Conservation (phyloP, 2,329 filamentous ascomycete genomes). For the Lecanicillium sp. region DNA sequence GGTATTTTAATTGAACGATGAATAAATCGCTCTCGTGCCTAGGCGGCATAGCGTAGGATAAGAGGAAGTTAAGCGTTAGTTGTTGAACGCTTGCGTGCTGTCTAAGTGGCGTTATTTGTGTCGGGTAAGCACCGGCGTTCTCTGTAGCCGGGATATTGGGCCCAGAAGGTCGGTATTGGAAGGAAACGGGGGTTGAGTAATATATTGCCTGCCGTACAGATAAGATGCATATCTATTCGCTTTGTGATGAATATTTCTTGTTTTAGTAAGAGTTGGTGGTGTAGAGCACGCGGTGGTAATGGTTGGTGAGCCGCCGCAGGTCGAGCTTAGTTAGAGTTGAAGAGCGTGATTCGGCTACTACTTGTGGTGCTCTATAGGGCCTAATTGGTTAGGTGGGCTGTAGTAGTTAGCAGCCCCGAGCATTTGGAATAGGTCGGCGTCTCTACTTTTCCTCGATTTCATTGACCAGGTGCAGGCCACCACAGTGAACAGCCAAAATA, state of each 20-base stretch:
- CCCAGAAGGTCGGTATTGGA: constrained; percentile 19
- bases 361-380: too few species aligned
- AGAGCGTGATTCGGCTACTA: too few species aligned
- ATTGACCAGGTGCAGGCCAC: too few species aligned
- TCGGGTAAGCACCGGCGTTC: not conserved
- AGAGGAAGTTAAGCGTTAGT: constrained; percentile 21
- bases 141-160: not conserved
- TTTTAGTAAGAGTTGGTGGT: constrained; percentile 25
- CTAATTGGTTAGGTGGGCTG: too few species aligned
- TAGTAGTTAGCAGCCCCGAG: too few species aligned
- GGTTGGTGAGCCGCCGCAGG: constrained; percentile 20
- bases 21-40: constrained; percentile 30
- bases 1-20: constrained; percentile 21
- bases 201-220: constrained; percentile 21
- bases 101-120: constrained; percentile 19
- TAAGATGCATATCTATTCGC: constrained; percentile 28
- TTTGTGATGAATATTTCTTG: constrained; percentile 25
- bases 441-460: too few species aligned
- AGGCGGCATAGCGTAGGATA: constrained; percentile 30
- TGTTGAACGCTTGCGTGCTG: not conserved
- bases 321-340: constrained; percentile 16
- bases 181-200: constrained; percentile 32
- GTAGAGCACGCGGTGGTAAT: constrained; percentile 22
- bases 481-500: too few species aligned
- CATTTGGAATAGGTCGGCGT: too few species aligned